phyloP scores from a whole-genome alignment of 2,329 filamentous ascomycete genomes.

The Zymoseptoria ardabiliae region DNA sequence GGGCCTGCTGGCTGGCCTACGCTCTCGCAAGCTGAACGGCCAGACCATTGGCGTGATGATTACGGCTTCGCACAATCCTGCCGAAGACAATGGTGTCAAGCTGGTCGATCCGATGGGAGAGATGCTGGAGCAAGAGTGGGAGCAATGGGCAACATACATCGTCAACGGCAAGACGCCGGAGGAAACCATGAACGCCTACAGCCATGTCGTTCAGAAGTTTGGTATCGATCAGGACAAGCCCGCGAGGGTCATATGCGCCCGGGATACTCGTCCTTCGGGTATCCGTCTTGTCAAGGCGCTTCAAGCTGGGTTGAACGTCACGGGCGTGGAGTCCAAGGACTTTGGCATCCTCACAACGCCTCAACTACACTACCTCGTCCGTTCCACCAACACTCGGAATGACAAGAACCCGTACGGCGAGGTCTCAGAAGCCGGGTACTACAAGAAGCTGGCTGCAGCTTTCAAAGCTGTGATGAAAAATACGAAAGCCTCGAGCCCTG shows the following conservation, averaged over 20 bases:
- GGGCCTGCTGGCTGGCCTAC: conserved; percentile 77
- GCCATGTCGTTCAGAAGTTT: conserved; percentile 64
- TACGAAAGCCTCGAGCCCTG: conserved; percentile 62
- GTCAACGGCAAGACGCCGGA: conserved; percentile 77
- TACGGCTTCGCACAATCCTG: conserved; percentile 87
- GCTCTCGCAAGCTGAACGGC: conserved; percentile 81
- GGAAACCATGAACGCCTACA: conserved; percentile 67
- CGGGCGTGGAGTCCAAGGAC: conserved; percentile 67
- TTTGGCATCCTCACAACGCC: conserved; percentile 91
- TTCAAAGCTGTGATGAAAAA: conserved; percentile 78
- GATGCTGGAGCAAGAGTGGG: conserved; percentile 93
- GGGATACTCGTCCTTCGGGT: conserved; percentile 89
- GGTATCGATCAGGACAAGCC: conserved; percentile 62
- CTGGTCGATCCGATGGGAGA: conserved; percentile 96
- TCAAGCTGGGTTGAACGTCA: conserved; percentile 69
- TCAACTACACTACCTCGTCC: conserved; percentile 94
- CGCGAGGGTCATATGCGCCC: conserved; percentile 78
- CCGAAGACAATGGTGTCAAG: conserved; percentile 86
- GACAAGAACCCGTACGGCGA: conserved; percentile 83
- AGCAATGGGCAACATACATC: conserved; percentile 76
- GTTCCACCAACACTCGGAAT: conserved; percentile 86
- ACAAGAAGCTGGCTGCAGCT: conserved; percentile 79
- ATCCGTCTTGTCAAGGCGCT: conserved; percentile 74
- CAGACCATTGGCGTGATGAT: conserved; percentile 96
- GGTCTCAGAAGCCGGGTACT: conserved; percentile 85